Evolutionary conservation across 2,329 filamentous ascomycete genomes (phyloP), one percentile per base, ranked within the genome.

Genomic region (Ophiostoma piceae): DNA sequence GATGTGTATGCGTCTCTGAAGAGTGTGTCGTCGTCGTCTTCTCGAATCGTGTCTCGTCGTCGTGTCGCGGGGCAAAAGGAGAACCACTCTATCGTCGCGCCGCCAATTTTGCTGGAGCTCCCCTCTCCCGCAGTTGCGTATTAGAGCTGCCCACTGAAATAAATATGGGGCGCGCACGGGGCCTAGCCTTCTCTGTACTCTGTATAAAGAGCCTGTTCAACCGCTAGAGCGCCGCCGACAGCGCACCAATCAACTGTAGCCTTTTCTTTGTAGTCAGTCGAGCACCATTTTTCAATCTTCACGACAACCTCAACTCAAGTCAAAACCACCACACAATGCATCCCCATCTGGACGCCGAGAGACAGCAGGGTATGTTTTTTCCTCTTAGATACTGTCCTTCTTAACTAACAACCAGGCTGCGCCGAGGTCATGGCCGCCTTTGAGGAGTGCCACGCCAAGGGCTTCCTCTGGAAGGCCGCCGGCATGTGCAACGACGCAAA

Each of bases 261-360:
- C 35, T 37, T 39, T 65, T 66, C 12, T 66, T 66, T 66, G 51
- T 57, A 47, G 43, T 47, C 19, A n/a, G 19, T 7, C 43, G n/a
- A 26, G 51, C 51, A 57, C 51, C 51, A 26, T 57, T 57, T 57
- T 57, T 16, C n/a, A 26, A 12, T 22, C n/a, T 16, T 51, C 47
- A 51, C 7, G 6, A 7, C 47, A 22, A 35, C 35, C 47, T 26
- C 9, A 47, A n/a, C 43, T 19, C 16, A 47, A 19, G 7, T 29
- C 22, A 22, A 14, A 57, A 57, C 51, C 2, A 22, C 47, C 22
- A 57, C 64, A 54, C 66, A 35, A 99, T 99, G 95, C 95, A 99
- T 92, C 96, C 95, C 69, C 94, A 97, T 82, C 83, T 99, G 2
- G 94, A 98, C 78, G 97, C 92, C 37, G 92, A 95, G 79, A 90